These are phyloP conservation scores for Lentinus brumalis DNA, from an alignment of 768 basidiomycete species.

Conservation along the genomic window DNA sequence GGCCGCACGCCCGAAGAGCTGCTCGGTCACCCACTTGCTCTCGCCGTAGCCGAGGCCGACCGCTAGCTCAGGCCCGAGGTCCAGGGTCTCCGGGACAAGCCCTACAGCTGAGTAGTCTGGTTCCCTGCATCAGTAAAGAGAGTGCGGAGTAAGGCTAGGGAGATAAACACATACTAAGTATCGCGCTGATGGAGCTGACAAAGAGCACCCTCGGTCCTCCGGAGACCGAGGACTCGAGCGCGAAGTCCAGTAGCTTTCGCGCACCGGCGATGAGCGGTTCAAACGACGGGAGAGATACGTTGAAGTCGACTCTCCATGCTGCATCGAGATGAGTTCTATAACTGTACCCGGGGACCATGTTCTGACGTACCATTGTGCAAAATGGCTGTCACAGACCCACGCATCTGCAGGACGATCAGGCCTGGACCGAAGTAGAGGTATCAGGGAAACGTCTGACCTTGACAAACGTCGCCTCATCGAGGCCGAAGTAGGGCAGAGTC, in stretches of 20 bases:
- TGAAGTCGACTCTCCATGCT: conserved; percentile 47
- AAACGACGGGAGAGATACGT: conserved; percentile 39
- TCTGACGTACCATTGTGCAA: conserved; percentile 28
- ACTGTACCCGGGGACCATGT: too few relatives aligned
- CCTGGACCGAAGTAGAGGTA: too few relatives aligned
- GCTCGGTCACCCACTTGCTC: conserved; percentile 36
- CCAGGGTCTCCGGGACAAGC: conserved; percentile 3
- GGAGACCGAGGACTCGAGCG: conserved; percentile 7
- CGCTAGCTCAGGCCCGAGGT: conserved; percentile 24
- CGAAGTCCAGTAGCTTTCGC: conserved; percentile 20
- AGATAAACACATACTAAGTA: conserved; percentile 18
- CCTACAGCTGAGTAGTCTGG: conserved; percentile 3
- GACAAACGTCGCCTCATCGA: conserved; percentile 13
- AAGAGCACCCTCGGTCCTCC: conserved; percentile 29
- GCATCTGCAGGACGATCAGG: conserved; percentile 2
- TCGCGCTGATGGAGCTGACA: conserved; percentile 19
- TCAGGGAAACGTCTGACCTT: conserved; percentile 13
- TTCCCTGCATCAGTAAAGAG: neutral
- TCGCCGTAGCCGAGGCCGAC: conserved; percentile 35
- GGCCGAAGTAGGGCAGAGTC: conserved; percentile 19
- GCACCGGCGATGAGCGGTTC: conserved; percentile 36
- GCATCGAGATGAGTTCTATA: too few relatives aligned
- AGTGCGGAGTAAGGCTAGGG: neutral
- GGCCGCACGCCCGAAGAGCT: conserved; percentile 34
- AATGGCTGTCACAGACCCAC: conserved; percentile 13